phyloP scores from a whole-genome alignment of 75 land plant genomes.

The Selaginella tamariscina region DNA sequence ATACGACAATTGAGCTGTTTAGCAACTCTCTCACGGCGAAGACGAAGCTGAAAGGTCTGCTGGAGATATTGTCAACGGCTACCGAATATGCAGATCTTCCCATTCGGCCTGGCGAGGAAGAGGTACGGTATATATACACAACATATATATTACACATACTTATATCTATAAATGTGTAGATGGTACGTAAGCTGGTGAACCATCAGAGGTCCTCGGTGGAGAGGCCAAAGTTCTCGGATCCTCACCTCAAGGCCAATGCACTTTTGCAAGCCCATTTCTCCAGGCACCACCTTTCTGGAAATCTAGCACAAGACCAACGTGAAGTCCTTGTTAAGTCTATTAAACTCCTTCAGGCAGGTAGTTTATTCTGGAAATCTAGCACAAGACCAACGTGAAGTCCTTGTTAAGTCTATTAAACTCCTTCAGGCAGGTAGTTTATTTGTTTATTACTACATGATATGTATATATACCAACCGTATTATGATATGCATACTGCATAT shows the following conservation, averaged over 20 bases:
- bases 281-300: slow-evolving; percentile 51
- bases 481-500: no score
- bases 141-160: no score
- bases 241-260: slow-evolving; percentile 82
- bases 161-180: no score
- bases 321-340: slow-evolving; percentile 68
- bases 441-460: no score
- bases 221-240: slow-evolving; percentile 67
- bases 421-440: no score
- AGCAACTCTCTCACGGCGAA: slow-evolving; percentile 63
- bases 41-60: slow-evolving; percentile 77
- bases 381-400: no score
- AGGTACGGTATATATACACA: no score
- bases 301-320: slow-evolving; percentile 55
- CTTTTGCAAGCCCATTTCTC: slow-evolving; percentile 75
- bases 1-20: slow-evolving; percentile 80
- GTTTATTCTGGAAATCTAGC: no score
- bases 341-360: no score
- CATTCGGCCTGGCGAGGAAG: slow-evolving; percentile 83
- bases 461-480: no score
- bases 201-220: slow-evolving; percentile 81
- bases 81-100: slow-evolving; percentile 71
- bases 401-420: no score
- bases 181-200: slow-evolving; percentile 52
- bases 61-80: slow-evolving; percentile 70